Evolutionary conservation across 176 grass and related monocot species (phyloP).

Genomic region (Tillandsia fasciculata): DNA sequence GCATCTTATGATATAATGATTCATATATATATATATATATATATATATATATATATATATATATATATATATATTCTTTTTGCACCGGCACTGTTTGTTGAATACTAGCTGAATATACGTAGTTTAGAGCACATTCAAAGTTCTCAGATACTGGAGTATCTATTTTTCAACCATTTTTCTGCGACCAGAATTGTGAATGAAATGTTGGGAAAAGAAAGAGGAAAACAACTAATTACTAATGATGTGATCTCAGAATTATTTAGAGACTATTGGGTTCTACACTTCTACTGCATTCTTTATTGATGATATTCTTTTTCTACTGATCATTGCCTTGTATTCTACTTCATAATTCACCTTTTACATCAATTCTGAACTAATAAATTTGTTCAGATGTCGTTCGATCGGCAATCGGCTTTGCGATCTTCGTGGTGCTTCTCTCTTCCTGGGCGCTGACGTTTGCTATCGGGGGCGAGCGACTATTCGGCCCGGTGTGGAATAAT

Average conservation of each 20-base stretch:
- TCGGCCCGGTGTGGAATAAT: constrained; percentile 72
- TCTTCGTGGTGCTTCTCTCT: constrained; percentile 54
- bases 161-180: not conserved
- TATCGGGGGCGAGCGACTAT: constrained; percentile 58
- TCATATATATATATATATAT: not conserved
- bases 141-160: not conserved
- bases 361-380: not conserved
- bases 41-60: not conserved
- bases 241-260: not conserved
- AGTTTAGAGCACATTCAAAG: not conserved
- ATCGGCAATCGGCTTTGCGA: constrained; percentile 48
- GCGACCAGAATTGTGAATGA: not conserved
- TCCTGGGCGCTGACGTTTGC: constrained; percentile 71
- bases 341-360: not conserved
- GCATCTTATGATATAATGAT: not conserved
- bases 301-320: not conserved
- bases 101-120: not conserved
- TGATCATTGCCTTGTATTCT: not conserved
- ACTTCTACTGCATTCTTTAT: not conserved
- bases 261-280: not conserved
- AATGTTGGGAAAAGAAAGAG: not conserved
- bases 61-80: not conserved
- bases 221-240: not conserved
- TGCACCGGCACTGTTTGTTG: not conserved
- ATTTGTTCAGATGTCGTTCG: constrained; percentile 65